phyloP scores from a whole-genome alignment of 1,139 yeast species.

The Sugiyamaella grinbergsii region DNA sequence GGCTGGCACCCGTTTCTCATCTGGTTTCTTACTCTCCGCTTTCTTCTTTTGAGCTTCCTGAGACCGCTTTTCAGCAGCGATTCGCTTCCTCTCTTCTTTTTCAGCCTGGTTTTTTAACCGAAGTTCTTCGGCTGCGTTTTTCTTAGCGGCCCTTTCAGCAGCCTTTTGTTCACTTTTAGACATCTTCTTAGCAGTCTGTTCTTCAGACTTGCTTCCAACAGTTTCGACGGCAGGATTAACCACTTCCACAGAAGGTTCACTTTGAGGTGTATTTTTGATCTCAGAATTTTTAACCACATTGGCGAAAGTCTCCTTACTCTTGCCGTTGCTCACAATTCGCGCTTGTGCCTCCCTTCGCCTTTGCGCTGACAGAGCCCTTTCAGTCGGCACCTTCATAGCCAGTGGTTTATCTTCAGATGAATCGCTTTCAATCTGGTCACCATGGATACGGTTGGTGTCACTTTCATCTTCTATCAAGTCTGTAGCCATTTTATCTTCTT shows the following conservation, averaged over 20 bases:
- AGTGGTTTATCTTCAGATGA: not conserved
- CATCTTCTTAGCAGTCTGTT: not conserved
- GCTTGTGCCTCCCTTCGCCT: slow-evolving; percentile 2
- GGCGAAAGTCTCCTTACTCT: slow-evolving; percentile 8
- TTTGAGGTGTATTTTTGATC: not conserved
- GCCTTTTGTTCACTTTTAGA: slow-evolving; percentile 1
- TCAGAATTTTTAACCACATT: not conserved
- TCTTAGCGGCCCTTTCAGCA: slow-evolving; percentile 12
- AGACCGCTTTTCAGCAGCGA: slow-evolving; percentile 18
- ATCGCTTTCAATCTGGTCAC: not conserved
- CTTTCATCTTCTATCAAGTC: not conserved
- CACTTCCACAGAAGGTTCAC: too few species aligned
- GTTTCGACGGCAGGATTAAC: slow-evolving; percentile 2
- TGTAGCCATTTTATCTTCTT: not conserved
- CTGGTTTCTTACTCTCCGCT: not conserved
- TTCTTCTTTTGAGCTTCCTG: not conserved
- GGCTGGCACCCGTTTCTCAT: not conserved
- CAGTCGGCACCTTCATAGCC: not conserved
- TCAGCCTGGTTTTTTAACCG: slow-evolving; percentile 4
- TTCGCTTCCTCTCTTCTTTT: slow-evolving; percentile 16
- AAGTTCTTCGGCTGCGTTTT: slow-evolving; percentile 6
- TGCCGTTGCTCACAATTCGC: not conserved
- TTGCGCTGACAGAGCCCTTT: slow-evolving; percentile 7
- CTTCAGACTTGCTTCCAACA: slow-evolving; percentile 12
- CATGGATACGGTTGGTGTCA: not conserved